phyloP scores from a whole-genome alignment of 768 basidiomycete genomes.

The Lenzites betulinus region DNA sequence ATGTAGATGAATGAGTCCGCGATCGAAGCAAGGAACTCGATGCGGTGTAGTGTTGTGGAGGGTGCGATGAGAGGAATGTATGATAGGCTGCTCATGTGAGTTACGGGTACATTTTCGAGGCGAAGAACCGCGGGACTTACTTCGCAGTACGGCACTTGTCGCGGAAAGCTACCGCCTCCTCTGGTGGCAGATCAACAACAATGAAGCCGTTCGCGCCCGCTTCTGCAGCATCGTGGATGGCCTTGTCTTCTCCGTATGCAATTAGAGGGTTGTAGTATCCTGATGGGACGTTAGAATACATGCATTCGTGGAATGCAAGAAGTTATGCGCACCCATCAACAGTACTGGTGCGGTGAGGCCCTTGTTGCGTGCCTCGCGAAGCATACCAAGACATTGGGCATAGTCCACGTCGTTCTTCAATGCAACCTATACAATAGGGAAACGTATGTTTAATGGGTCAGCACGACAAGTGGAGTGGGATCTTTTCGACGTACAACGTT shows the following conservation, averaged over 20 bases:
- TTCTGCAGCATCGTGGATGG: constrained; percentile 84
- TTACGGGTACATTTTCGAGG: not conserved
- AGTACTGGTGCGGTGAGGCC: constrained; percentile 86
- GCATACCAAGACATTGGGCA: constrained; percentile 65
- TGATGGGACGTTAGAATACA: constrained; percentile 33
- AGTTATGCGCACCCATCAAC: constrained; percentile 74
- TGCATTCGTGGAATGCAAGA: not conserved
- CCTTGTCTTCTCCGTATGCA: constrained; percentile 93
- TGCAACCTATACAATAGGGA: constrained; percentile 60
- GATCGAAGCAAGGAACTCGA: constrained; percentile 88
- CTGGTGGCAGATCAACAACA: constrained; percentile 96
- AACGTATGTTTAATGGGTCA: constrained; percentile 5
- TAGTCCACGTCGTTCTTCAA: constrained; percentile 82
- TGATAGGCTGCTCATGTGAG: constrained; percentile 60
- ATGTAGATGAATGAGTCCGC: constrained; percentile 98
- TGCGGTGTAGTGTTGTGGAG: constrained; percentile 83
- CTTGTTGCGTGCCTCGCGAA: constrained; percentile 76
- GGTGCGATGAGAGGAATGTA: constrained; percentile 97
- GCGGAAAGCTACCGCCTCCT: constrained; percentile 91
- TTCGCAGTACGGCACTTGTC: constrained; percentile 79
- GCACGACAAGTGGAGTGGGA: not conserved
- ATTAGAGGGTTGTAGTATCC: constrained; percentile 98
- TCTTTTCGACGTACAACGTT: constrained; percentile 69
- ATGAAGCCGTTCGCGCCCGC: constrained; percentile 98
- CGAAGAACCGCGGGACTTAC: constrained; percentile 49